Conservation (phyloP, 306 rosid species). For the Casuarina cunninghamiana region DNA sequence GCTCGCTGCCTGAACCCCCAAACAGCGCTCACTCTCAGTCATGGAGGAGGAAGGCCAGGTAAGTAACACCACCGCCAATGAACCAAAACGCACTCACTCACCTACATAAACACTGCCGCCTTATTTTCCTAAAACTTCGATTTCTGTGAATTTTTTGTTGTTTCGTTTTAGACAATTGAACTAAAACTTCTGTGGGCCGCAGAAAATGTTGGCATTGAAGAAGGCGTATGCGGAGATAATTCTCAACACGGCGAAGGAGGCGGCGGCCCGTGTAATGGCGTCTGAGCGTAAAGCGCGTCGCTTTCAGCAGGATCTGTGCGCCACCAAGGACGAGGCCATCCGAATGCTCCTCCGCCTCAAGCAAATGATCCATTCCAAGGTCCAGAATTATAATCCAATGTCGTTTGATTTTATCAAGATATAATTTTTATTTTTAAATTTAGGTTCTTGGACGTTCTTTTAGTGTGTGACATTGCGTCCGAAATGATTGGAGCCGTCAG, state of each 20-base stretch:
- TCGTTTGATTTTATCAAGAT: neutral
- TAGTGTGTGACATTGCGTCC: neutral
- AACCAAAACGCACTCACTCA: no score
- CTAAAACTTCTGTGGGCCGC: slow-evolving; percentile 6
- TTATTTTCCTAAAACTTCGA: neutral
- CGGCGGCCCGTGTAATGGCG: slow-evolving; percentile 68
- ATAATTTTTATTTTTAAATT: neutral
- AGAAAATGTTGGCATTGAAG: slow-evolving; percentile 72
- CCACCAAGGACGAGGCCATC: slow-evolving; percentile 55
- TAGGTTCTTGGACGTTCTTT: neutral
- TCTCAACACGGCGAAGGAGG: slow-evolving; percentile 77
- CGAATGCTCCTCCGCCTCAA: slow-evolving; percentile 63
- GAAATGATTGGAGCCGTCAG: neutral
- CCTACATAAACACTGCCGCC: slow-evolving; percentile 7
- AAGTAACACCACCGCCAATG: neutral
- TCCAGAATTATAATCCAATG: neutral
- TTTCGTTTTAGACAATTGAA: neutral
- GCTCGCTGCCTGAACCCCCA: neutral
- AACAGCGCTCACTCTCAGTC: neutral
- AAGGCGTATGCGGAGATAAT: slow-evolving; percentile 77
- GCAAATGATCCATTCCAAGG: slow-evolving; percentile 71
- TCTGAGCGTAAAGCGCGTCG: slow-evolving; percentile 54
- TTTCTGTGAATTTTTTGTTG: neutral
- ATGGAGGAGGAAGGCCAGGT: slow-evolving; percentile 58
- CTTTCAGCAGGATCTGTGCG: slow-evolving; percentile 49